Evolutionary conservation across 352 stramenopile species (phyloP).

Genomic region (Blastocystis sp.): DNA sequence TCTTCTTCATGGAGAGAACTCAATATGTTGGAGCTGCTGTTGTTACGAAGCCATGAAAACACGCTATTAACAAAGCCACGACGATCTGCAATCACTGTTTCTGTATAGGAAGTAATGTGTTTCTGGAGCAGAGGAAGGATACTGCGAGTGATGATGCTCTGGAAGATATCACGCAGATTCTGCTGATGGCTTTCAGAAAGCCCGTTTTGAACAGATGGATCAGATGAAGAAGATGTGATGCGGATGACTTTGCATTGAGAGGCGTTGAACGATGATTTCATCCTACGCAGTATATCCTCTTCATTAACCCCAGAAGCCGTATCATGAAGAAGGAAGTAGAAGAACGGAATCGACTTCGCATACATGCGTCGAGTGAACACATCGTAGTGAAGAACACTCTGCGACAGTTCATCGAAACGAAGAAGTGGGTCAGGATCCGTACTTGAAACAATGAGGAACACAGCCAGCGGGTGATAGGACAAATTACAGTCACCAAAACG

Average conservation of each 20-base stretch:
- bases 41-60: conserved; percentile 11
- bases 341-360: conserved; percentile 35
- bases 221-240: background rate
- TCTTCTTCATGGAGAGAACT: background rate
- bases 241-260: conserved; percentile 1
- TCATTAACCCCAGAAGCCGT: background rate
- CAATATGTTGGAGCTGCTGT: conserved; percentile 22
- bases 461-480: background rate
- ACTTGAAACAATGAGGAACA: conserved; percentile 40
- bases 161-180: background rate
- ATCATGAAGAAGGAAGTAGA: conserved; percentile 21
- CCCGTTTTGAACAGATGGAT: background rate
- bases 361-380: background rate
- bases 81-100: conserved; percentile 16
- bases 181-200: background rate
- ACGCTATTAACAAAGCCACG: conserved; percentile 11
- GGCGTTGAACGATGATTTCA: conserved; percentile 48
- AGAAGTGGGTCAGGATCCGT: background rate
- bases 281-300: background rate
- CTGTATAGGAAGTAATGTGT: background rate
- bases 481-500: conserved; percentile 21
- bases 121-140: background rate
- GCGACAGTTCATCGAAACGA: conserved; percentile 34
- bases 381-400: background rate
- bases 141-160: background rate